phyloP scores from a whole-genome alignment of 1,284 basidiomycete genomes.

The Sanghuangporus weigelae region DNA sequence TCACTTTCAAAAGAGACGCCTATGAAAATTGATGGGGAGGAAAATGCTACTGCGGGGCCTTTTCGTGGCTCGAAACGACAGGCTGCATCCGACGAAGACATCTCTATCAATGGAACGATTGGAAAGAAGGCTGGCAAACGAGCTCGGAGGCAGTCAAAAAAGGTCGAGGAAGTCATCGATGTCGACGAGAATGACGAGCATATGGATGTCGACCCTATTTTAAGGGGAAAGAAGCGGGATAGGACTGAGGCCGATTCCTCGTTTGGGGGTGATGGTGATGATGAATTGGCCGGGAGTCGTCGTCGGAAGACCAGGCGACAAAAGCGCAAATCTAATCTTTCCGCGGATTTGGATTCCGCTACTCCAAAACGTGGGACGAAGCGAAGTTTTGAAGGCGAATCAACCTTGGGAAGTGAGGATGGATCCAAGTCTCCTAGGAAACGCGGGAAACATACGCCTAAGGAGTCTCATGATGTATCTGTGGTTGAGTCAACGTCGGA shows the following conservation, averaged over 20 bases:
- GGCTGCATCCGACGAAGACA: conserved; percentile 33
- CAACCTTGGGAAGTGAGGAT: conserved; percentile 41
- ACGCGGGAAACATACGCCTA: conserved; percentile 23
- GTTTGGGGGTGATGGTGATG: conserved; percentile 64
- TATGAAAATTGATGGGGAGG: conserved; percentile 1
- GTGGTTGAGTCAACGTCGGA: conserved; percentile 42
- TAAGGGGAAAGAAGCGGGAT: conserved; percentile 68
- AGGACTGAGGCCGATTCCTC: conserved; percentile 66
- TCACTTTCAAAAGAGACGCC: not conserved
- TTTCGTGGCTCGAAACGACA: conserved; percentile 47
- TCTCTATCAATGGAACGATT: conserved; percentile 28
- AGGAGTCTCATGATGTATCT: conserved; percentile 26
- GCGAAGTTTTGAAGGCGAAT: conserved; percentile 52
- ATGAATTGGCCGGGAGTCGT: conserved; percentile 34
- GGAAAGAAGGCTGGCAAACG: conserved; percentile 27
- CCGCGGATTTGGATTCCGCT: conserved; percentile 44
- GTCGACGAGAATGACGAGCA: conserved; percentile 12
- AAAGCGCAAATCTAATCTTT: conserved; percentile 41
- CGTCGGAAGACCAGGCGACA: conserved; percentile 30
- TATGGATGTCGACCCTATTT: conserved; percentile 28
- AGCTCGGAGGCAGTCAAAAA: conserved; percentile 12
- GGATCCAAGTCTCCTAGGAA: conserved; percentile 25
- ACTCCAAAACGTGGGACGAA: conserved; percentile 49
- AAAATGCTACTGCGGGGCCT: not conserved
- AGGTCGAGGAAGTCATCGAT: conserved; percentile 4